Percentiles rank a stretch among this genome's conserved stretches.
phyloP scores from a whole-genome alignment of 805 yeast species.

The Sugiyamaella mastotermitis region DNA sequence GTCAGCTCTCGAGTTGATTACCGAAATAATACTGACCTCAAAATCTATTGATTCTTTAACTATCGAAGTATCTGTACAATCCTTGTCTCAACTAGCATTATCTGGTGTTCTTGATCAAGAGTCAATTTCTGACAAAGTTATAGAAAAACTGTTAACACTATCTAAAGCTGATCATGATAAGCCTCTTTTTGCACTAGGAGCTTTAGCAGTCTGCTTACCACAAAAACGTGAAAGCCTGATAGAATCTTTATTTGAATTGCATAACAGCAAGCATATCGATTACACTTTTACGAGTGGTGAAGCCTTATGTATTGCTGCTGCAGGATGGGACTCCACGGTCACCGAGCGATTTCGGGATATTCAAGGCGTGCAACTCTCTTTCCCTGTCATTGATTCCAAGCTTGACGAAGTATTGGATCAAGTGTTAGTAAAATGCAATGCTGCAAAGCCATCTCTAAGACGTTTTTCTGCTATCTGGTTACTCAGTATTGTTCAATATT shows the following conservation, averaged over 20 bases:
- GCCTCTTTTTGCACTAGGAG: constrained; percentile 50
- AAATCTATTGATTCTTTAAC: constrained; percentile 3
- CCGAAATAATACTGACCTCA: not conserved
- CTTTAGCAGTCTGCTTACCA: constrained; percentile 38
- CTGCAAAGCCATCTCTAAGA: constrained; percentile 68
- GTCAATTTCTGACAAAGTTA: constrained; percentile 9
- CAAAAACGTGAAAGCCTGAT: constrained; percentile 34
- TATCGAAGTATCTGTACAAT: constrained; percentile 20
- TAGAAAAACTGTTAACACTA: constrained; percentile 15
- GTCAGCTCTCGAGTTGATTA: not conserved
- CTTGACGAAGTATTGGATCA: constrained; percentile 36
- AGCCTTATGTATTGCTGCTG: constrained; percentile 62
- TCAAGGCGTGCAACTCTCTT: constrained; percentile 28
- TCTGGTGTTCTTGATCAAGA: constrained; percentile 30
- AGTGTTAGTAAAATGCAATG: constrained; percentile 47
- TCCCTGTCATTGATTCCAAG: constrained; percentile 5
- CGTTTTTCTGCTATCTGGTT: constrained; percentile 83
- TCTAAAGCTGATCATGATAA: constrained; percentile 52
- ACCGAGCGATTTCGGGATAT: constrained; percentile 52
- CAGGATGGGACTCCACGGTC: constrained; percentile 68
- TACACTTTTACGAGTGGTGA: constrained; percentile 77
- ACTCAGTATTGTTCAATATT: constrained; percentile 69
- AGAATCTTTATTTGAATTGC: constrained; percentile 47
- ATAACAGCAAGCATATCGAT: constrained; percentile 67
- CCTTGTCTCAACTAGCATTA: constrained; percentile 34